Base-by-base conservation (phyloP, 306 rosid species). In the Carpinus fangiana region DNA sequence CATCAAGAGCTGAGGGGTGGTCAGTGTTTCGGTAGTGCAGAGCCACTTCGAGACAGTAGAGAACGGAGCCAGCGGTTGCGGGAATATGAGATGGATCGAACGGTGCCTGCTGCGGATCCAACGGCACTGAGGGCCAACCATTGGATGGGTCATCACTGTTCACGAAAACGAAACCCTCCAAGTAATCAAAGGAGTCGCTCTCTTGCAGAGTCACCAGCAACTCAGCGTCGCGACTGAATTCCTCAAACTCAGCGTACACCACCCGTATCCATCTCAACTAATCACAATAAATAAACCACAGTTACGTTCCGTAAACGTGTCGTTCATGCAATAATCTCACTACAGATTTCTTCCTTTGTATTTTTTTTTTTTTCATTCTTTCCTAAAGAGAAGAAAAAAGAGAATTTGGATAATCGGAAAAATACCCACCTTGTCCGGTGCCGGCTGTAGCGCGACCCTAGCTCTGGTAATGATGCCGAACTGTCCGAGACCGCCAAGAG, bases 191-290 rank as follows among this genome's bases (percentile, higher is more conserved):
- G 64, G 91, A 87, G 46, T 90, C 90, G n/a, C 86, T 85, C 36
- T 93, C 94, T 60, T 46, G 76, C 48, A 65, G 84, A 74, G 80
- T 86, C 73, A 93, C 94, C n/a, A 93, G 88, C 69, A 81, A 84
- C 84, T 96, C 99, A 1, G 98, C 93, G 78, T 96, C 99, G 11
- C 80, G 66, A 13, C 89, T 84, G 79, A 76, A 96, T 14, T 86
- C 89, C 55, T 88, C 96, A 76, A 93, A 93, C 55, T 93, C 92
- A 0, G 89, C 54, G 72, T 96, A 96, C 12, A 96, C 93, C 74
- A 91, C 75, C 84, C 99, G 91, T 83, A 93, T 93, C 98, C 98
- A 93, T 51, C 92, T 88, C 85, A 93, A 98, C 99, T 96, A 86
- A 84, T 84, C 61, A 67, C 66, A 18, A 62, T 8, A 23, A 57